phyloP scores from a whole-genome alignment of 495 filamentous ascomycete genomes.

The Gamarada debralockiae region DNA sequence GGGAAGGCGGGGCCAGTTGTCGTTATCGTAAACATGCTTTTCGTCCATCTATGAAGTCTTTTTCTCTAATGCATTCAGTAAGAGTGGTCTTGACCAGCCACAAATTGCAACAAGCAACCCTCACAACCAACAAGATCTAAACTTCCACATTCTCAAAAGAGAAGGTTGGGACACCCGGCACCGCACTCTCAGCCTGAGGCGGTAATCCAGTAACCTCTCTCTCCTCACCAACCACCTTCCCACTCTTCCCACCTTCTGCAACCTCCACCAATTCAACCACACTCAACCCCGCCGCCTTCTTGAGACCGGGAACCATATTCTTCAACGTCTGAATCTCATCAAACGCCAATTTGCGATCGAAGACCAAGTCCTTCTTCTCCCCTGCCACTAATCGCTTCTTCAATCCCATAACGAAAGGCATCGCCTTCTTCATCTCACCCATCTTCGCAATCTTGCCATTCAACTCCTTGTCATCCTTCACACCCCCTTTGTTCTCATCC shows the following conservation, averaged over 20 bases:
- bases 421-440: constrained; percentile 91
- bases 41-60: not conserved
- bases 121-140: not conserved
- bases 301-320: constrained; percentile 54
- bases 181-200: constrained; percentile 57
- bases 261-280: constrained; percentile 61
- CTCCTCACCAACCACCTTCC: constrained; percentile 44
- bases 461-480: constrained; percentile 78
- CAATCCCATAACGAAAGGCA: constrained; percentile 89
- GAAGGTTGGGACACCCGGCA: constrained; percentile 78
- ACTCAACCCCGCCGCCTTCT: constrained; percentile 62
- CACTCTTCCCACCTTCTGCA: constrained; percentile 65
- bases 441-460: constrained; percentile 72
- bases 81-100: too few species aligned
- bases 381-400: constrained; percentile 71
- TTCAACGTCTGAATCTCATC: constrained; percentile 71
- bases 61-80: too few species aligned
- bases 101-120: too few species aligned
- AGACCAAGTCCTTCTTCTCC: constrained; percentile 58
- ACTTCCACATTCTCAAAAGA: constrained; percentile 65
- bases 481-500: constrained; percentile 30
- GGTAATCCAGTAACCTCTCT: constrained; percentile 55
- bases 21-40: not conserved
- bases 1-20: not conserved
- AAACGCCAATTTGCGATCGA: constrained; percentile 79